Evolutionary conservation across 106 monocot species (phyloP).

Genomic region (Hemerocallis citrina): DNA sequence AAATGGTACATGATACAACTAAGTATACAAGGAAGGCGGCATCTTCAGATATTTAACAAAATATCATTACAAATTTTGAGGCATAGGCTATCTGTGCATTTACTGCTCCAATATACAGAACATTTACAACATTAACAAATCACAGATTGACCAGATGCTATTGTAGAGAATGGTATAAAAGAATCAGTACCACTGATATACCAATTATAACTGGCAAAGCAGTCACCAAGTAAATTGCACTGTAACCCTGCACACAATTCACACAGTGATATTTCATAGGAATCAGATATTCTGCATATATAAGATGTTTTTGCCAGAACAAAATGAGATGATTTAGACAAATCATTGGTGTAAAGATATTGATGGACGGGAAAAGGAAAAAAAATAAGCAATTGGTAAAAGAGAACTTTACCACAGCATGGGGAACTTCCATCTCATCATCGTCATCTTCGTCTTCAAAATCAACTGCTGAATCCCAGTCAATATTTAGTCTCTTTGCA

Average conservation of each 20-base stretch:
- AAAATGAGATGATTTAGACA: no score
- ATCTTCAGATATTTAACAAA: neutral
- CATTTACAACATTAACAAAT: neutral
- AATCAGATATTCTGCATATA: neutral
- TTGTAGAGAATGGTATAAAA: constrained; percentile 98
- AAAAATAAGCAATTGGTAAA: neutral
- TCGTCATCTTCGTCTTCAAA: constrained; percentile 52
- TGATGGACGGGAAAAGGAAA: no score
- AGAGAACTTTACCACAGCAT: constrained; percentile 50
- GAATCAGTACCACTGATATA: constrained; percentile 71
- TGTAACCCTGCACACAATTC: constrained; percentile 62
- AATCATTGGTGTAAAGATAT: neutral
- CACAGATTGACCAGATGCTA: constrained; percentile 5
- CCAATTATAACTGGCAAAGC: constrained; percentile 79
- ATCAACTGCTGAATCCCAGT: constrained; percentile 90
- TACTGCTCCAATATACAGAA: neutral
- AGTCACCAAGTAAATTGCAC: constrained; percentile 84
- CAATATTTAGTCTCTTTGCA: constrained; percentile 80
- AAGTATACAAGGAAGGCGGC: neutral
- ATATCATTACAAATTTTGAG: constrained; percentile 4
- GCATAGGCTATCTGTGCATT: neutral
- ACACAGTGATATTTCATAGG: neutral
- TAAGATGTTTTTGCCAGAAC: neutral
- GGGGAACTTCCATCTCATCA: constrained; percentile 62
- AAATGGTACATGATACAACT: neutral